Percentiles rank a stretch among this genome's conserved stretches.
Conservation (phyloP, 495 filamentous ascomycete genomes). For the Pyrenula massariospora region DNA sequence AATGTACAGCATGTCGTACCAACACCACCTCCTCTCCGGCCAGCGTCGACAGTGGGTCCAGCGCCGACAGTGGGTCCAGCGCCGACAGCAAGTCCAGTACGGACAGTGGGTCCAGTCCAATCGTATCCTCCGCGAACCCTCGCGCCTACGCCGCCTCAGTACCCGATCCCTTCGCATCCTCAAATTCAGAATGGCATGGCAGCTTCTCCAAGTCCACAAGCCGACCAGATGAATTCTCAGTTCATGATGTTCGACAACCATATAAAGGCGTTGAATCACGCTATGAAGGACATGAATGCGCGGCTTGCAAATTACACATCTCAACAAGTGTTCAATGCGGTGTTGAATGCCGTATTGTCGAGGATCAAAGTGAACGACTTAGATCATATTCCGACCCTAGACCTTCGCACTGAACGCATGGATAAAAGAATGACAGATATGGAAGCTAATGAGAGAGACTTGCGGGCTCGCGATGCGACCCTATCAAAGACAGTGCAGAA, state of each 20-base stretch:
- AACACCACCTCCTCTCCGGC: not conserved
- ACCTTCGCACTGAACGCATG: no score
- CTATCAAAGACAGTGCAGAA: no score
- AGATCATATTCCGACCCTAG: not conserved
- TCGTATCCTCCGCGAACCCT: not conserved
- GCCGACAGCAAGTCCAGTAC: no score
- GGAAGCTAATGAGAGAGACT: no score
- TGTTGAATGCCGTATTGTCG: not conserved
- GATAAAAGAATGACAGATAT: no score
- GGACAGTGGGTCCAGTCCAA: no score
- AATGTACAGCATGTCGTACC: no score
- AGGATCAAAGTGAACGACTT: not conserved
- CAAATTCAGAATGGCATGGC: not conserved
- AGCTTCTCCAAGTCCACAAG: no score
- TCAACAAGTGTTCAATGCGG: not conserved
- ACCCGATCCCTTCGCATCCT: not conserved
- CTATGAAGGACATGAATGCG: not conserved
- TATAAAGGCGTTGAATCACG: not conserved
- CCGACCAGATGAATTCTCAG: not conserved
- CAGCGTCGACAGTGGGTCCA: not conserved
- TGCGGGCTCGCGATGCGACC: no score
- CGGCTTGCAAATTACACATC: not conserved
- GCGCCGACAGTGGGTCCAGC: no score
- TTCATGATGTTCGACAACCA: not conserved
- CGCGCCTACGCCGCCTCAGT: not conserved